Conservation (phyloP, 2,329 filamentous ascomycete genomes). For the Colletotrichum ledebouriae region DNA sequence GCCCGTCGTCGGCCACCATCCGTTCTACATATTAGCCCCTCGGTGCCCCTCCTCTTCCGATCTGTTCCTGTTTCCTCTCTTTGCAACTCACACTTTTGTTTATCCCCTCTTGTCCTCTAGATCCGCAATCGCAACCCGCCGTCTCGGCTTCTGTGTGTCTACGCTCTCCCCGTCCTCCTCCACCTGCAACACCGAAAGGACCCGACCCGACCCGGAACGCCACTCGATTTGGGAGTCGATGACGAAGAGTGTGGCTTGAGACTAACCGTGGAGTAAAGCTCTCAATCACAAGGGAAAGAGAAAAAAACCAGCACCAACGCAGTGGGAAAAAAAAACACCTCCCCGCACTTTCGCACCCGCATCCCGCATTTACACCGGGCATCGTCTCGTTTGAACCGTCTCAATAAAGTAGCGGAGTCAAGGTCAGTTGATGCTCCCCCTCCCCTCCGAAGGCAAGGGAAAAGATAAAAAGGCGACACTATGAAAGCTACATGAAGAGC, state of each 20-base stretch:
- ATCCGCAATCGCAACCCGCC: conserved; percentile 22
- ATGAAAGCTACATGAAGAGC: conserved; percentile 10
- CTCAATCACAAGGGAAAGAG: conserved; percentile 28
- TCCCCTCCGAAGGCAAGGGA: not conserved
- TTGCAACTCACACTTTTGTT: conserved; percentile 13
- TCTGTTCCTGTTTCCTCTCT: conserved; percentile 5
- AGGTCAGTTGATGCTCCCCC: conserved; percentile 41
- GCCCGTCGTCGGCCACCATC: conserved; percentile 22
- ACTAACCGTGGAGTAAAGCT: not conserved
- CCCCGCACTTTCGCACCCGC: conserved; percentile 38
- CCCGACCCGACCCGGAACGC: conserved; percentile 11
- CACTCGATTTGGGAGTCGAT: conserved; percentile 32
- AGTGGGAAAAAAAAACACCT: conserved; percentile 1
- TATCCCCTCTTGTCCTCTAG: not conserved
- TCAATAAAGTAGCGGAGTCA: conserved; percentile 24
- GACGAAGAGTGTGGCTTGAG: conserved; percentile 41
- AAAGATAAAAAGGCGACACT: not conserved
- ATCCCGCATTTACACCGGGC: conserved; percentile 35
- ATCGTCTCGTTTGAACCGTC: conserved; percentile 25
- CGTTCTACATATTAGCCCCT: conserved; percentile 40
- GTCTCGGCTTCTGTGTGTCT: not conserved
- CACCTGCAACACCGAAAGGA: not conserved
- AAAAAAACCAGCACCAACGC: not conserved
- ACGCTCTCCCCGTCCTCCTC: not conserved
- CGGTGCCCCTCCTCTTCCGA: conserved; percentile 32